Evolutionary conservation across 2,329 filamentous ascomycete genomes (phyloP).

Genomic region (Sporothrix euskadiensis): DNA sequence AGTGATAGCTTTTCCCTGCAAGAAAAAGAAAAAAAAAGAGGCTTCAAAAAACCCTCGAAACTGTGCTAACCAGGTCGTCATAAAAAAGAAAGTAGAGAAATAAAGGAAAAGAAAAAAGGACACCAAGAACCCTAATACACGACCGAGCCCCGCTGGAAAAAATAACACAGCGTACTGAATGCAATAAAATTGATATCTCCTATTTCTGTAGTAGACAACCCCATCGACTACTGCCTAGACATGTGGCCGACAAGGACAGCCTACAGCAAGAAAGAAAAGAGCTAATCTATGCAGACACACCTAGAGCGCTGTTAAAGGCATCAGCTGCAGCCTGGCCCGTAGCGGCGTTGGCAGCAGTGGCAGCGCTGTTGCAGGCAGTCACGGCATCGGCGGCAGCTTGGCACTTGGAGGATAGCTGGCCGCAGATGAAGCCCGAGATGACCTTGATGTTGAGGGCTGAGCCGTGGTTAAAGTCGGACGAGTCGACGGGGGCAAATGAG

Average conservation of each 20-base stretch:
- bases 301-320: conserved; percentile 45
- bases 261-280: neutral
- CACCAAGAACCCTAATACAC: neutral
- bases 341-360: conserved; percentile 39
- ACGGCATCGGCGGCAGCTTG: conserved; percentile 39
- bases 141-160: neutral
- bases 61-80: neutral
- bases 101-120: neutral
- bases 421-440: conserved; percentile 44
- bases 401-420: conserved; percentile 42
- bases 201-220: neutral
- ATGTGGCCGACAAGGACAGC: neutral
- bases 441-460: conserved; percentile 46
- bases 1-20: neutral
- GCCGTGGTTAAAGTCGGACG: conserved; percentile 53
- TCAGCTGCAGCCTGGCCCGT: conserved; percentile 43
- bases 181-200: neutral
- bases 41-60: neutral
- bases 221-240: no score
- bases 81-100: neutral
- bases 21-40: conserved; percentile 13
- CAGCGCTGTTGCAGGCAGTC: conserved; percentile 39
- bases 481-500: conserved; percentile 45
- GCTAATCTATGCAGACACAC: conserved; percentile 35
- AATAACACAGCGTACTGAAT: conserved; percentile 4